Evolutionary conservation across 352 stramenopile genomes (phyloP).

Genomic region (Vaucheria bursata): DNA sequence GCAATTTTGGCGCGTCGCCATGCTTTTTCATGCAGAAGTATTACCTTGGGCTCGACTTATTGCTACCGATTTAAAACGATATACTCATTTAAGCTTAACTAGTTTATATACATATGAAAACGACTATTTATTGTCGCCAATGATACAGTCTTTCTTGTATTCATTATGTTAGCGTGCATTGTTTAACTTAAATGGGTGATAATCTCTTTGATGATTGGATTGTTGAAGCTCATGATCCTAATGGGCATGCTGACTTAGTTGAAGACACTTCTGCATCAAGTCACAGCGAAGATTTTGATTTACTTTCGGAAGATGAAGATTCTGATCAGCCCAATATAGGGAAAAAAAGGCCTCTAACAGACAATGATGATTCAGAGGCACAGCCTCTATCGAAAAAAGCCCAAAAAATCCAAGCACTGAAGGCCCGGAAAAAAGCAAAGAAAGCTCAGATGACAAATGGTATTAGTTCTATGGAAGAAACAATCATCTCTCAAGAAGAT

Average conservation of each 20-base stretch:
- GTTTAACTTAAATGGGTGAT: no score
- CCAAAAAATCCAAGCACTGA: conserved; percentile 31
- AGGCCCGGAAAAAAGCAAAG: conserved; percentile 15
- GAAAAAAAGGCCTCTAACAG: neutral
- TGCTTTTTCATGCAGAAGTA: no score
- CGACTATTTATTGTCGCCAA: no score
- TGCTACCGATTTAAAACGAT: no score
- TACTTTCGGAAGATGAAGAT: conserved; percentile 4
- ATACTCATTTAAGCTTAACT: no score
- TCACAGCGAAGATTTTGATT: neutral
- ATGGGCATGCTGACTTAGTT: conserved; percentile 20
- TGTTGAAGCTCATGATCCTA: conserved; percentile 6
- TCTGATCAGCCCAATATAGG: conserved; percentile 8
- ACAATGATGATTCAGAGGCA: conserved; percentile 9
- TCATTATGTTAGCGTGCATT: no score
- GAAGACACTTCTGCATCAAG: conserved; percentile 13
- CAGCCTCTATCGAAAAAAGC: conserved; percentile 25
- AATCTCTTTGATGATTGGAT: conserved; percentile 37
- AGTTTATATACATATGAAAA: no score
- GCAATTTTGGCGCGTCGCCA: no score
- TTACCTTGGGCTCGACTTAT: no score
- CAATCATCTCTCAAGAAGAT: neutral
- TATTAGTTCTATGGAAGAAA: neutral
- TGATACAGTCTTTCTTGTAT: no score
- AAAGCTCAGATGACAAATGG: conserved; percentile 6